Evolutionary conservation across 768 basidiomycete species (phyloP), one percentile per base, ranked within the genome.

Genomic region (Lactarius hatsudake): DNA sequence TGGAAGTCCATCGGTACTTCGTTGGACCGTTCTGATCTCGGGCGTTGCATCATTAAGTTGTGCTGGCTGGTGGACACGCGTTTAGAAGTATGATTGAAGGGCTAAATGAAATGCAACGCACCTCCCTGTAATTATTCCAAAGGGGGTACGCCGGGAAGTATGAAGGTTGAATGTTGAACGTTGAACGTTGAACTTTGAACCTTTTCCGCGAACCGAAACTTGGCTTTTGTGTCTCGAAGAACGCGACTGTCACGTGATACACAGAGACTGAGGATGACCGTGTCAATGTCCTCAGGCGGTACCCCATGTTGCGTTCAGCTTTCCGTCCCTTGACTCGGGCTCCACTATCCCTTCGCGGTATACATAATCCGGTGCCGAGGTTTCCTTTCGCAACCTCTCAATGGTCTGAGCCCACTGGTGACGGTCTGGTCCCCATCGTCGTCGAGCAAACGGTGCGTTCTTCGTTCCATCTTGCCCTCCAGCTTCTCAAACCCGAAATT

Each of bases 1-100:
- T 93, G 86, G 76, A 87, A 94, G 76, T 94, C 92, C 93, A 94
- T 94, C 5, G 93, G 93, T 3, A 88, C 90, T 74, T 93, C 93
- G 59, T 80, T 90, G 15, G 88, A 89, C 72, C 88, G 83, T 63
- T 79, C 75, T 61, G 70, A 66, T 58, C 53, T 42, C n/a, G 40
- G 45, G 36, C 45, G 53, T 68, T 63, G 61, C 32, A 58, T 58
- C 68, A 69, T 67, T 20, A 23, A 8, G n/a, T 48, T 18, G 59
- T 6, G 59, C 64, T 54, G 42, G 62, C 63, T 23, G 62, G 59
- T 23, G 60, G 34, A 68, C 67, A 68, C 63, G 67, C 62, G 63
- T 64, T 23, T 28, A 64, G 42, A 67, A 48, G 56, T 18, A 40
- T 17, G 12, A 34, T 59, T 28, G 26, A 53, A 23, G 26, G 26